phyloP scores from a whole-genome alignment of 495 filamentous ascomycete species.

The Trichocladium uniseriatum region DNA sequence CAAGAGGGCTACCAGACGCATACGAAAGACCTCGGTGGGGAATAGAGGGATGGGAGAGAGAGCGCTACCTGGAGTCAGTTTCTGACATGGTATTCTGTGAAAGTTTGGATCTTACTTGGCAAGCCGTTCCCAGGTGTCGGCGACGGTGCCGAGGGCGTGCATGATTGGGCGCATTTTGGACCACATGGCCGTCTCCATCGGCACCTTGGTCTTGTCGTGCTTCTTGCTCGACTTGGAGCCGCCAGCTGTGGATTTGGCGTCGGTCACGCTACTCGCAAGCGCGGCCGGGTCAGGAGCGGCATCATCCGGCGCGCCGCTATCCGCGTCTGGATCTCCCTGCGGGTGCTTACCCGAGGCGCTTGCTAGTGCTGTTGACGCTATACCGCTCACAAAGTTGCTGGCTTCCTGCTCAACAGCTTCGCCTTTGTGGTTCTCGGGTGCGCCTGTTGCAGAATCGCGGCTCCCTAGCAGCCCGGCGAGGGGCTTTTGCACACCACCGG shows the following conservation, averaged over 20 bases:
- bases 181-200: slow-evolving; percentile 72
- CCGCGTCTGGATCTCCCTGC: slow-evolving; percentile 38
- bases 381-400: slow-evolving; percentile 66
- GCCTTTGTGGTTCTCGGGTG: slow-evolving; percentile 74
- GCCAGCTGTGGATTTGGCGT: slow-evolving; percentile 48
- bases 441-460: slow-evolving; percentile 70
- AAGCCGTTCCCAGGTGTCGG: slow-evolving; percentile 73
- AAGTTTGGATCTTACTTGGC: slow-evolving; percentile 52
- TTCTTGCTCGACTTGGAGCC: slow-evolving; percentile 36
- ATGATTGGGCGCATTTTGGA: slow-evolving; percentile 65
- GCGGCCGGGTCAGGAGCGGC: slow-evolving; percentile 53
- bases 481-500: slow-evolving; percentile 60
- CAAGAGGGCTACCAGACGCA: slow-evolving; percentile 55
- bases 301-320: slow-evolving; percentile 38
- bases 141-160: slow-evolving; percentile 62
- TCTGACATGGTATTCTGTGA: neutral
- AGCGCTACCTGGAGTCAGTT: slow-evolving; percentile 39
- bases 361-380: slow-evolving; percentile 64
- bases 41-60: slow-evolving; percentile 74
- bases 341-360: slow-evolving; percentile 68
- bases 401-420: slow-evolving; percentile 84
- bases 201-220: slow-evolving; percentile 78
- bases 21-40: slow-evolving; percentile 48
- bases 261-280: slow-evolving; percentile 38
- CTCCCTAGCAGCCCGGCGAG: slow-evolving; percentile 62